Evolutionary conservation across 306 rosid genomes (phyloP), one percentile per base, ranked within the genome.

Genomic region (Glycine soja): DNA sequence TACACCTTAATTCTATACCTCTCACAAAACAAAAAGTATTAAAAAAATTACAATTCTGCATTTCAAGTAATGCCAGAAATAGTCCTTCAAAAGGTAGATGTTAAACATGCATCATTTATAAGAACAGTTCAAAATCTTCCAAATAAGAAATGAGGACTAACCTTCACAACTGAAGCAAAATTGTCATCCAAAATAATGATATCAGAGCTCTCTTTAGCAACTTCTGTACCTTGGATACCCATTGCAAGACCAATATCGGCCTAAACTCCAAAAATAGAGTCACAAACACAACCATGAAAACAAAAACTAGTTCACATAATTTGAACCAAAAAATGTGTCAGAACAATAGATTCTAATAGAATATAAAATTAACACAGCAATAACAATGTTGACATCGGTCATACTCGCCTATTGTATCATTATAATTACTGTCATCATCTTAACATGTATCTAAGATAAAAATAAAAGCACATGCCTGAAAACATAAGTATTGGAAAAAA

Each of bases 151-250:
- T 46, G 65, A 54, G 46, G 50, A 80, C 92, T 53, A 59, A 90
- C 97, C 95, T 95, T 95, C 64, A 90, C 97, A 86, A 95, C 89
- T 5, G 97, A 90, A 66, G 97, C 88, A 79, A 95, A 95, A 80
- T 87, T 91, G 86, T 95, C 99, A 81, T 95, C 99, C 90, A 95
- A 88, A 83, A 95, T 95, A 76, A 95, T 89, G 68, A 95, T 87
- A 84, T 91, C 99, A 2, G 97, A 95, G 85, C 92, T 95, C 84
- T 95, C 99, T 83, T 95, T 95, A 24, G 99, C 97, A 80, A 95
- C 97, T 86, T 92, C 93, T 24, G 99, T 93, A 42, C 99, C 99
- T 78, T 75, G 85, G 43, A 95, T 95, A 11, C 95, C 97, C 99
- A 95, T 91, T 74, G 97, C 93, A 87, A 95, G 92, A 82, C 97